Base-by-base conservation (phyloP, 1,139 yeast species). In the Kodamaea derodonti region DNA sequence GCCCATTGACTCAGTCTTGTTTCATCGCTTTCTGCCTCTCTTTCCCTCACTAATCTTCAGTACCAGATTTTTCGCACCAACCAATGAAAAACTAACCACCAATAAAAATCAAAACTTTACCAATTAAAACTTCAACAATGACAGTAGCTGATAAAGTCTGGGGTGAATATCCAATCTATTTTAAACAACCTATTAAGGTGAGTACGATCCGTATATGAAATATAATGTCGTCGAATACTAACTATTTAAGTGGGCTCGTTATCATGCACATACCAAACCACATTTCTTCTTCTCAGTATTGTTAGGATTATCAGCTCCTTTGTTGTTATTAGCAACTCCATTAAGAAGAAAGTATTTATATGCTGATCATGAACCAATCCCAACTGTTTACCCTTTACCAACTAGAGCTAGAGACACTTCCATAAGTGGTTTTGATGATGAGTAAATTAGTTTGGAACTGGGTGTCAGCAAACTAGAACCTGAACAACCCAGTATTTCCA, bases 191-290 rank as follows among this genome's bases (percentile, higher is more conserved):
- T 42, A 52, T 77, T 25, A 78, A 80, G 58, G 83, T 78, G 71
- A 42, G 83, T 73, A 18, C 17, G 23, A 20, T 11, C 38, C 14
- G n/a, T n/a, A n/a, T n/a, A n/a, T n/a, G n/a, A n/a, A n/a, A n/a
- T n/a, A n/a, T n/a, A n/a, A n/a, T n/a, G n/a, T n/a, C n/a, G n/a
- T n/a, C n/a, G n/a, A n/a, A n/a, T 62, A 62, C 68, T 60, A 63
- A 61, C 65, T 33, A 15, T 11, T 44, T 16, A 35, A 82, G 86
- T 84, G 87, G 84, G 61, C 80, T 43, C 83, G 90, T 58, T 84
- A 78, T 62, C 83, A 81, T 49, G 84, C 92, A 27, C 86, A 84
- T 63, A 78, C 78, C 47, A 78, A 79, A 56, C 95, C 95, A 35
- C 88, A 84, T 58, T 69, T 84, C 48, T 82, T 84, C 60, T 80